phyloP scores from a whole-genome alignment of 306 rosid genomes.

The Cotoneaster glaucophyllus region DNA sequence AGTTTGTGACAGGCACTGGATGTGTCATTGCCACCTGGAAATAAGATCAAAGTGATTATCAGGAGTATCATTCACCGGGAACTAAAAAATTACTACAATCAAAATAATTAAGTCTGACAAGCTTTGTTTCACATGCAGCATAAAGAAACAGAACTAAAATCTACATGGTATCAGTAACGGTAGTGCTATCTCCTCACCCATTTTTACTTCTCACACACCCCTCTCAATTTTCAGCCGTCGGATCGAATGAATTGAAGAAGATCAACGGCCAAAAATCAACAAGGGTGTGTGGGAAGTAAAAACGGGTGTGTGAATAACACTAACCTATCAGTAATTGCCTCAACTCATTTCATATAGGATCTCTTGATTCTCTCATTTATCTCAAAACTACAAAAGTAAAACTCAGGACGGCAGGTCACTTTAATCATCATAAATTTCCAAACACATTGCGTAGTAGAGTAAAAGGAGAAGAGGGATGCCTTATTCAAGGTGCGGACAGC shows the following conservation, averaged over 20 bases:
- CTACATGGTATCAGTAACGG: not conserved
- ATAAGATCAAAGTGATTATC: slow-evolving; percentile 20
- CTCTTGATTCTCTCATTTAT: not conserved
- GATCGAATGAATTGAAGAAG: too few relatives aligned
- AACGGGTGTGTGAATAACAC: too few relatives aligned
- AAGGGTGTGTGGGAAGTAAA: too few relatives aligned
- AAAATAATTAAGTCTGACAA: not conserved
- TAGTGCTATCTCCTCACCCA: too few relatives aligned
- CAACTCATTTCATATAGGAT: not conserved
- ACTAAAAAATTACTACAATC: not conserved
- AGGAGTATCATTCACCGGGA: not conserved
- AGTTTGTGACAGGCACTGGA: slow-evolving; percentile 98
- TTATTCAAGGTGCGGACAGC: slow-evolving; percentile 98
- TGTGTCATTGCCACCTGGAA: slow-evolving; percentile 98
- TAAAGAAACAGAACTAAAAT: not conserved
- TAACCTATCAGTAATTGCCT: not conserved
- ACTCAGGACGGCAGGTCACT: not conserved
- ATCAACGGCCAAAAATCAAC: too few relatives aligned
- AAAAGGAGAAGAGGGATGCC: slow-evolving; percentile 30
- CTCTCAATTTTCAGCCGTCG: too few relatives aligned
- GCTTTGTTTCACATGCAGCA: not conserved
- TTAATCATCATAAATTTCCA: not conserved
- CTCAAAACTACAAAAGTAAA: not conserved
- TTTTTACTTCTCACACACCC: too few relatives aligned
- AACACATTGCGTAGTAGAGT: not conserved